phyloP scores from a whole-genome alignment of 768 basidiomycete species.

The Agrocybe chaxingu region DNA sequence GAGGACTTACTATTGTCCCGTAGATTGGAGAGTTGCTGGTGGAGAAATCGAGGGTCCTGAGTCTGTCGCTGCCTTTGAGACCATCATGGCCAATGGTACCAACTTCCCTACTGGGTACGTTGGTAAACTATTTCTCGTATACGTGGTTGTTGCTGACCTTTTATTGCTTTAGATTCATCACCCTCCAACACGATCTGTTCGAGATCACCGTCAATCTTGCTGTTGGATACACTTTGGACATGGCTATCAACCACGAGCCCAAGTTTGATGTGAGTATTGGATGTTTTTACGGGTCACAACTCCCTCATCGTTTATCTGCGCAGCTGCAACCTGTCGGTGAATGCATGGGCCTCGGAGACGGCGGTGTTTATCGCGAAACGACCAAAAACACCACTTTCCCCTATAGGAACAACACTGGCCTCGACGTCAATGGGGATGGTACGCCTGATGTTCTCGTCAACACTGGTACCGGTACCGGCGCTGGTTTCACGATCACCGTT shows the following conservation, averaged over 20 bases:
- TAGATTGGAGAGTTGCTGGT: constrained; percentile 87
- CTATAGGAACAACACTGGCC: constrained; percentile 36
- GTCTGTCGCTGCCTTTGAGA: constrained; percentile 66
- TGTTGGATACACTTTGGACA: constrained; percentile 78
- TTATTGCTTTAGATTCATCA: constrained; percentile 61
- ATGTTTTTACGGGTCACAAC: background rate
- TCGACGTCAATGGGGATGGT: constrained; percentile 39
- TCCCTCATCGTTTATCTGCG: background rate
- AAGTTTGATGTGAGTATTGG: constrained; percentile 51
- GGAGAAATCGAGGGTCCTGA: constrained; percentile 66
- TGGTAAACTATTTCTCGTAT: constrained; percentile 13
- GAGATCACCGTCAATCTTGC: constrained; percentile 88
- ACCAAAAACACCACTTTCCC: constrained; percentile 71
- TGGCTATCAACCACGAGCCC: constrained; percentile 66
- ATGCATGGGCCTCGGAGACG: constrained; percentile 62
- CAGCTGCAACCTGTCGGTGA: constrained; percentile 74
- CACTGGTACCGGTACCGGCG: constrained; percentile 10
- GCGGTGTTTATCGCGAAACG: constrained; percentile 82
- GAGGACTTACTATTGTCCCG: constrained; percentile 37
- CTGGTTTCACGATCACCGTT: constrained; percentile 4
- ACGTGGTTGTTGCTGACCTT: constrained; percentile 2
- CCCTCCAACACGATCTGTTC: constrained; percentile 85
- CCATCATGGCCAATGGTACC: constrained; percentile 69
- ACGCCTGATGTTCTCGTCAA: constrained; percentile 7
- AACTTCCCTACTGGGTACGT: constrained; percentile 53